These are phyloP conservation scores for Yarrowia sp. DNA, from an alignment of 805 yeast species.

Conservation along the genomic window DNA sequence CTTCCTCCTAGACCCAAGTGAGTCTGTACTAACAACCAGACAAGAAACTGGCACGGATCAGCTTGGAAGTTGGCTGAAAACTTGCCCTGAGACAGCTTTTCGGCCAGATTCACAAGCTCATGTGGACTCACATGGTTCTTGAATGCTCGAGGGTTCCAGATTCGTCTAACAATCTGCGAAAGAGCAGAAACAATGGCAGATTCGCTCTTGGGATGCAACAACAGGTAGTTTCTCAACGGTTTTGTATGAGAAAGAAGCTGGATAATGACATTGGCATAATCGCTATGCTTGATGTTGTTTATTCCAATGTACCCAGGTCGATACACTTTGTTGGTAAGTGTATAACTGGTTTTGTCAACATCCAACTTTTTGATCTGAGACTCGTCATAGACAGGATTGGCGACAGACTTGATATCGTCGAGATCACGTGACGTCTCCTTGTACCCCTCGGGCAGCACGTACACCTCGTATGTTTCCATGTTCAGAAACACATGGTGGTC, in stretches of 20 bases:
- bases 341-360: constrained; percentile 39
- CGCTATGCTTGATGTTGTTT: constrained; percentile 60
- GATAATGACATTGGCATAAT: constrained; percentile 64
- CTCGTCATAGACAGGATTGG: constrained; percentile 59
- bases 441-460: constrained; percentile 68
- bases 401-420: constrained; percentile 59
- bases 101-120: constrained; percentile 62
- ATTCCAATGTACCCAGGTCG: constrained; percentile 71
- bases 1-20: constrained; percentile 49
- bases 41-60: constrained; percentile 64
- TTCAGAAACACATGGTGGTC: constrained; percentile 70
- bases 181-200: constrained; percentile 6
- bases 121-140: constrained; percentile 71
- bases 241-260: constrained; percentile 63
- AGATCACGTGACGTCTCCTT: constrained; percentile 54
- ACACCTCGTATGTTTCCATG: constrained; percentile 58
- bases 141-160: constrained; percentile 70
- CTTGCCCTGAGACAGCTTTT: constrained; percentile 54
- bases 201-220: constrained; percentile 46
- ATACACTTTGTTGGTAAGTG: constrained; percentile 51
- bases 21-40: constrained; percentile 65
- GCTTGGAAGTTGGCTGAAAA: constrained; percentile 53
- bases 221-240: constrained; percentile 57
- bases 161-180: constrained; percentile 51
- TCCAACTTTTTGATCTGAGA: constrained; percentile 52